Base-by-base conservation (phyloP, 768 basidiomycete genomes). In the Nidula microcarpa region DNA sequence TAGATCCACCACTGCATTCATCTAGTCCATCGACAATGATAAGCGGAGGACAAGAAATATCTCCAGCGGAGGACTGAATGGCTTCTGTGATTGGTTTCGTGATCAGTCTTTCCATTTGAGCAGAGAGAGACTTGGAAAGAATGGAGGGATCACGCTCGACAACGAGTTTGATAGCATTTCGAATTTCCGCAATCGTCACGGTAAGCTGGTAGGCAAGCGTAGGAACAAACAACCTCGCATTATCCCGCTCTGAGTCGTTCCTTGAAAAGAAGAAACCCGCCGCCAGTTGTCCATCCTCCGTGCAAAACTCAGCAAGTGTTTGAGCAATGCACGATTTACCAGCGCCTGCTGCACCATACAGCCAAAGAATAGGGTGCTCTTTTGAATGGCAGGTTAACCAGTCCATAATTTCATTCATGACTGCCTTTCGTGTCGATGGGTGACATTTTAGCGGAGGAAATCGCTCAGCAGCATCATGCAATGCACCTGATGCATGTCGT, bases 181-280 rank as follows among this genome's bases (percentile, higher is more conserved):
- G 45, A 2, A 59, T 32, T 8, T 43, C 52, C 5, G 55, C 46
- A 36, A 55, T 47, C 0, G 50, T 37, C 14, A 41, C 36, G 0
- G 57, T 56, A 6, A 72, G 54, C 17, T 71, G 68, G 6, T 52
- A 62, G 1, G 64, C 60, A 7, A 72, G 35, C 0, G 70, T 69
- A 1, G 68, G 58, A 5, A 69, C 41, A 1, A 71, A 50, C n/a
- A 57, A 53, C 32, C 51, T 58, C 14, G 58, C 60, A 13, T 60
- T 64, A 1, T 57, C 57, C 2, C 68, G 59, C 33, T 57, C 60
- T 6, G 59, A 37, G 46, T 60, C 60, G 13, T 57, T 57, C 13
- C 67, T 59, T 2, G 64, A 66, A 58, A 72, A 70, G 50, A 71
- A 72, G 59, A 72, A 71, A 36, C 64, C 64, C 0, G 62, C 68